These are phyloP conservation scores for Akanthomyces uredinophilus DNA, from an alignment of 2,329 filamentous ascomycete species.

Conservation along the genomic window DNA sequence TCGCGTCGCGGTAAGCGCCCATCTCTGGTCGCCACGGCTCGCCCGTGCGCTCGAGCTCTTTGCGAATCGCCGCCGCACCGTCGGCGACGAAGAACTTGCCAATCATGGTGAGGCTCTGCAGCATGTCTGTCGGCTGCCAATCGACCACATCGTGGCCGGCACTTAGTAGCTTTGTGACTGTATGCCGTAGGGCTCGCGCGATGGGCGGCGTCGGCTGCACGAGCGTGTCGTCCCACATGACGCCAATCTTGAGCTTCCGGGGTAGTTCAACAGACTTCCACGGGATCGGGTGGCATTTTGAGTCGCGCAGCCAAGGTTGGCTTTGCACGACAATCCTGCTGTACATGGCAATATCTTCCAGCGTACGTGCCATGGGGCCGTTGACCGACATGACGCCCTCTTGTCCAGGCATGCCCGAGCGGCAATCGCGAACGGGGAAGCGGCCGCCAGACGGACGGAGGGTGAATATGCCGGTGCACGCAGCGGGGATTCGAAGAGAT, in stretches of 20 bases:
- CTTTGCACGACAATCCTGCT: conserved; percentile 45
- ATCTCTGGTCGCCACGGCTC: conserved; percentile 40
- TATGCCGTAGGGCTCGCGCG: conserved; percentile 45
- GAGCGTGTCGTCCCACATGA: conserved; percentile 61
- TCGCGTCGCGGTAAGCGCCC: conserved; percentile 27
- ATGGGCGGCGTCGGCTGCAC: conserved; percentile 64
- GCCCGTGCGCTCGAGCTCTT: conserved; percentile 35
- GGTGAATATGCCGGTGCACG: conserved; percentile 53
- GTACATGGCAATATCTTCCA: conserved; percentile 53
- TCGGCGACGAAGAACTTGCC: conserved; percentile 45
- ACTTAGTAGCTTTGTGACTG: conserved; percentile 37
- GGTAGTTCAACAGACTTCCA: conserved; percentile 41
- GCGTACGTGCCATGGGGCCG: conserved; percentile 53
- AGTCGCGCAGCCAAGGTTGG: conserved; percentile 52
- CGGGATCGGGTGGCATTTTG: conserved; percentile 53
- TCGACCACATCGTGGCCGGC: conserved; percentile 49
- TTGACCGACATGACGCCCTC: conserved; percentile 61
- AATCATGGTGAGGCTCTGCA: conserved; percentile 32
- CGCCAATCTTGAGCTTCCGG: conserved; percentile 47
- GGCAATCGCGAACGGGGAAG: conserved; percentile 49
- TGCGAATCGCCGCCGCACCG: conserved; percentile 36
- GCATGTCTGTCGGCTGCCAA: conserved; percentile 41
- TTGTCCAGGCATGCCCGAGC: conserved; percentile 58
- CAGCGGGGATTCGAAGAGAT: conserved; percentile 48
- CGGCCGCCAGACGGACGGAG: conserved; percentile 53